Base-by-base conservation (phyloP, 495 filamentous ascomycete species). In the Penicillium psychrofluorescens region DNA sequence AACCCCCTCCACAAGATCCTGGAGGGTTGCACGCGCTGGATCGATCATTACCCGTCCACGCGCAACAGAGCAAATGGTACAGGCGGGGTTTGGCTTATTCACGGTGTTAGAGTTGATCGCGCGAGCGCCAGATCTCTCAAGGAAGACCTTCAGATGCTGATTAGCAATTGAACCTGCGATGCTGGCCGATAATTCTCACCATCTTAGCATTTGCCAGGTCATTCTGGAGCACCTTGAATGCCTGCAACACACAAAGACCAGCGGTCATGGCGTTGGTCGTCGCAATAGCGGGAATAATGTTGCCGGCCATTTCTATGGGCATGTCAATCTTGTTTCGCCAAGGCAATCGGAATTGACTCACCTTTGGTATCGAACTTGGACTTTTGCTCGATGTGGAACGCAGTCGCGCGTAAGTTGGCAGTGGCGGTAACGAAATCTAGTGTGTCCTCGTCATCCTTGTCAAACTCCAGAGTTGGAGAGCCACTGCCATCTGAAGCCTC, bases 261-360 rank as follows among this genome's bases (percentile, higher is more conserved):
- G 92, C 92, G 5, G 90, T 92, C 64, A 97, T 94, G 10, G 94
- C 92, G 60, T 99, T 99, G 0, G 92, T 96, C 0, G 92, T 99
- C 1, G 92, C 92, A 61, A 99, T 99, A 3, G 92, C 94, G 0
- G 92, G 92, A 44, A 99, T 97, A 55, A 99, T 99, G 54, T 97
- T 97, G 40, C 92, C 92, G 16, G 92, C 92, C 90, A 97, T 99
- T 66, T 97, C 79, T 83, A 34, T 2, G 32, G 30, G 13, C 6
- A 4, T 42, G 34, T 58, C 35, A 54, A 36, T 30, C 22, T 35
- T 33, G 11, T 15, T 12, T 8, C 13, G 11, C 28, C 22, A n/a
- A 35, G 14, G 15, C 1, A 14, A 22, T 31, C 11, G 42, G 9
- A 41, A 13, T 8, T 8, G 9, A 66, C 71, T 51, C 53, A 80